These are phyloP conservation scores for Vinca minor DNA, from an alignment of 257 asterid species.

Conservation along the genomic window DNA sequence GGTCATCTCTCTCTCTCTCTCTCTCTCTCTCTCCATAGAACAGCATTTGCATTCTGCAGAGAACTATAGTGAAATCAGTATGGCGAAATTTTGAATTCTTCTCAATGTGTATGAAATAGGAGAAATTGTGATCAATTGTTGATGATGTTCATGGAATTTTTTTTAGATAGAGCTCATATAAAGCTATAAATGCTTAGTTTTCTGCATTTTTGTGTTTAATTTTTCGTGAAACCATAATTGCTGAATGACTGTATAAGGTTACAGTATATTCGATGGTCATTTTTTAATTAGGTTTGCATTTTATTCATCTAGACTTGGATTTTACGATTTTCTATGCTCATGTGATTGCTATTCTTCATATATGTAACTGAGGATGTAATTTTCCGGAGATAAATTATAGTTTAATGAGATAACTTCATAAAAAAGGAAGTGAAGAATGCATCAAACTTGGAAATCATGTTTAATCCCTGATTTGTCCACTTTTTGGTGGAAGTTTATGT, in stretches of 20 bases:
- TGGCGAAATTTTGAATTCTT: neutral
- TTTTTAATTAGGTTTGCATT: neutral
- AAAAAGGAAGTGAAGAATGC: neutral
- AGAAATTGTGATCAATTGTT: neutral
- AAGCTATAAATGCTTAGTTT: neutral
- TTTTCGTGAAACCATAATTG: neutral
- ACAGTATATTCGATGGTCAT: neutral
- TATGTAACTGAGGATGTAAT: neutral
- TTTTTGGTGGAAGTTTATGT: neutral
- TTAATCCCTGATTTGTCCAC: too few species aligned
- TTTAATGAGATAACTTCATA: neutral
- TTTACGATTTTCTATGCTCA: neutral
- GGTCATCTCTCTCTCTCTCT: conserved; percentile 31
- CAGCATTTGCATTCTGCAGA: neutral
- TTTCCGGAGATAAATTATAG: neutral
- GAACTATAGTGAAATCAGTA: neutral
- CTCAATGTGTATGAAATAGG: neutral
- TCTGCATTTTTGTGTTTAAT: neutral
- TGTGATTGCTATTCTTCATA: neutral
- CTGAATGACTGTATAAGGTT: neutral
- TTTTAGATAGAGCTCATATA: neutral
- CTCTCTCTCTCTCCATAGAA: neutral
- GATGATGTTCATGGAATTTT: neutral
- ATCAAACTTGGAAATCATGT: neutral
- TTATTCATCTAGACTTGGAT: neutral